Evolutionary conservation across 257 asterid species (phyloP).

Genomic region (Nicotiana noctiflora): DNA sequence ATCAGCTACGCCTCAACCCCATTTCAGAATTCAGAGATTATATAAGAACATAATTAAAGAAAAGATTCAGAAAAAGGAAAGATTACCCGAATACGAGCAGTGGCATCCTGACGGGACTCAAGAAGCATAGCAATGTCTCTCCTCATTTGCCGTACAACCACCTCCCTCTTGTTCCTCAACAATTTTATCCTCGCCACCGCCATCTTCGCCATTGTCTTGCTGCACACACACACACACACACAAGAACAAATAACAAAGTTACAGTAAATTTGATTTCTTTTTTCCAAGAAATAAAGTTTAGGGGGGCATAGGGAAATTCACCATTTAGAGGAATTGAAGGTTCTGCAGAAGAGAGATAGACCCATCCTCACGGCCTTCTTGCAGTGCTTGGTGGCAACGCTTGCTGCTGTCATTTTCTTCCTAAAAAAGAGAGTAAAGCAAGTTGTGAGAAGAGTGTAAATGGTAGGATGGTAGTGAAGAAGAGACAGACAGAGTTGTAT

Average conservation of each 20-base stretch:
- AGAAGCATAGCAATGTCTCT: slow-evolving; percentile 94
- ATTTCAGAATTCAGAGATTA: background rate
- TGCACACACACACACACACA: slow-evolving; percentile 11
- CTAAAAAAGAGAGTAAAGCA: background rate
- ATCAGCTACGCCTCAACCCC: background rate
- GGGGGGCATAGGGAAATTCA: slow-evolving; percentile 1
- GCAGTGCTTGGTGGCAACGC: slow-evolving; percentile 47
- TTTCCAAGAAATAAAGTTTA: background rate
- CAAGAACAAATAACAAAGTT: too few relatives aligned
- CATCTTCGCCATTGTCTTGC: slow-evolving; percentile 97
- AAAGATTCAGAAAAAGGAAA: background rate
- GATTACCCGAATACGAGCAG: slow-evolving; percentile 84
- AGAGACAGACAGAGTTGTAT: background rate
- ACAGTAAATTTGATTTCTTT: background rate
- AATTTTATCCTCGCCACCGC: slow-evolving; percentile 92
- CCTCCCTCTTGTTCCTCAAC: slow-evolving; percentile 94
- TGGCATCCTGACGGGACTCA: slow-evolving; percentile 75
- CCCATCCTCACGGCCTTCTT: slow-evolving; percentile 62
- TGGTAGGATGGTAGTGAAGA: slow-evolving; percentile 9
- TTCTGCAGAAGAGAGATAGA: slow-evolving; percentile 43
- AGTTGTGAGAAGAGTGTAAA: background rate
- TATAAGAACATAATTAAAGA: background rate
- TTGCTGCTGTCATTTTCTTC: slow-evolving; percentile 34
- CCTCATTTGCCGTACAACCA: slow-evolving; percentile 88
- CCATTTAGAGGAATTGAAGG: slow-evolving; percentile 89